Percentiles rank a stretch among this genome's conserved stretches.
Conservation (phyloP, 345 rosid species). For the Hibiscus mutabilis region DNA sequence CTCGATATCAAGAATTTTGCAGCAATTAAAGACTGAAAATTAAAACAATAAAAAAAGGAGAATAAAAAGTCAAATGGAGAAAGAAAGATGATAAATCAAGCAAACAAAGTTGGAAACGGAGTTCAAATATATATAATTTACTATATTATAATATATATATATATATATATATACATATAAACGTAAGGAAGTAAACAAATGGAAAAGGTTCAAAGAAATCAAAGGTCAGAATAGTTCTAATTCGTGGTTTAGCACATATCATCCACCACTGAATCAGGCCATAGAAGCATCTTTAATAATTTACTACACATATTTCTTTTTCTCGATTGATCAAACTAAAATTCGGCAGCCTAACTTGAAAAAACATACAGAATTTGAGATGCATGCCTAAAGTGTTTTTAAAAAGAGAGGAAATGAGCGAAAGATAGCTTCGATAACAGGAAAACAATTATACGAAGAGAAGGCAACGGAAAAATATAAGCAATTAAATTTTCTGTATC, state of each 20-base stretch:
- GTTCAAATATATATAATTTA: too few species aligned
- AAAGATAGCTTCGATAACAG: background rate
- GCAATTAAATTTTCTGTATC: too few species aligned
- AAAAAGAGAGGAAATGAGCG: background rate
- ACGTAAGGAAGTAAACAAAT: background rate
- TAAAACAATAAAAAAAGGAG: background rate
- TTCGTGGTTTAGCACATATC: background rate
- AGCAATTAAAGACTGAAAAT: background rate
- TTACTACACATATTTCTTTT: background rate
- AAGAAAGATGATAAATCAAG: background rate
- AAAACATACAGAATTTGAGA: background rate
- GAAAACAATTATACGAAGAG: background rate
- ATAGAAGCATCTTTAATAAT: background rate
- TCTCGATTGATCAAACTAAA: background rate
- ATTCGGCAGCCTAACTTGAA: too few species aligned
- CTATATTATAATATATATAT: too few species aligned
- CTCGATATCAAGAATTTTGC: background rate
- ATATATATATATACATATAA: background rate
- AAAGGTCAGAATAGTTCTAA: background rate
- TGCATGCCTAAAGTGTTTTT: background rate
- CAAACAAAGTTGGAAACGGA: constrained; percentile 1
- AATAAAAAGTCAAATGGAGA: background rate
- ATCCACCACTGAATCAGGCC: background rate
- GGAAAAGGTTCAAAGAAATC: background rate
- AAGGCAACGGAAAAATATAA: background rate